Evolutionary conservation across 129 eudicot species (phyloP).

Genomic region (Rutidosis leptorrhynchoides): DNA sequence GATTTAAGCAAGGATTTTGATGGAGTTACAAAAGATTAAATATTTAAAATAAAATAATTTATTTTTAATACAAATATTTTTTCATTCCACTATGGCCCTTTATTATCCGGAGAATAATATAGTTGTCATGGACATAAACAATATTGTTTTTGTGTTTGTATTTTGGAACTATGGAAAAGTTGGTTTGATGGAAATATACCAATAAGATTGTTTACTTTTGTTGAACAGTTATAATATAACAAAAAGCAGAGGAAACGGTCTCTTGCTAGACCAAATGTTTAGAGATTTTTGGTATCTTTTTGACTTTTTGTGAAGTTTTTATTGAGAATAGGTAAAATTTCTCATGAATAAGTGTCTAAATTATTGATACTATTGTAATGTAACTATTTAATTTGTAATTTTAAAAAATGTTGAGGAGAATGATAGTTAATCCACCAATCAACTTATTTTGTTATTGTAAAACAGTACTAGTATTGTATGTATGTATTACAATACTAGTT

Average conservation of each 20-base stretch:
- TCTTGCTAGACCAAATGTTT: conserved; percentile 10
- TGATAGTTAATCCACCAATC: too few relatives aligned
- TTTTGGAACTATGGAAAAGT: background rate
- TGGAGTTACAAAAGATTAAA: background rate
- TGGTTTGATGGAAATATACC: background rate
- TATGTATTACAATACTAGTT: too few relatives aligned
- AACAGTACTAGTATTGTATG: too few relatives aligned
- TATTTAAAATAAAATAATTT: background rate
- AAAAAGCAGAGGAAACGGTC: conserved; percentile 37
- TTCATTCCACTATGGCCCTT: background rate
- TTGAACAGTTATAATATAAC: background rate
- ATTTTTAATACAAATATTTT: too few relatives aligned
- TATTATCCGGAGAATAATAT: background rate
- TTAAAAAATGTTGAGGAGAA: too few relatives aligned
- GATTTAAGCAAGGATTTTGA: conserved; percentile 74
- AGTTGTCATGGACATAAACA: background rate
- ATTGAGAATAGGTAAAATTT: too few relatives aligned
- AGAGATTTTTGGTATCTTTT: background rate
- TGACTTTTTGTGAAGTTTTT: background rate
- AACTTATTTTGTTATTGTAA: too few relatives aligned
- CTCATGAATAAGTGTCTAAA: too few relatives aligned
- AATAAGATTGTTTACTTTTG: conserved; percentile 5
- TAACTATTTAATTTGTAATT: too few relatives aligned
- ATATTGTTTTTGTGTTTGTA: background rate
- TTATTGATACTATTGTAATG: too few relatives aligned